These are phyloP conservation scores for Spathaspora gorwiae DNA, from an alignment of 805 yeast species.

Conservation along the genomic window DNA sequence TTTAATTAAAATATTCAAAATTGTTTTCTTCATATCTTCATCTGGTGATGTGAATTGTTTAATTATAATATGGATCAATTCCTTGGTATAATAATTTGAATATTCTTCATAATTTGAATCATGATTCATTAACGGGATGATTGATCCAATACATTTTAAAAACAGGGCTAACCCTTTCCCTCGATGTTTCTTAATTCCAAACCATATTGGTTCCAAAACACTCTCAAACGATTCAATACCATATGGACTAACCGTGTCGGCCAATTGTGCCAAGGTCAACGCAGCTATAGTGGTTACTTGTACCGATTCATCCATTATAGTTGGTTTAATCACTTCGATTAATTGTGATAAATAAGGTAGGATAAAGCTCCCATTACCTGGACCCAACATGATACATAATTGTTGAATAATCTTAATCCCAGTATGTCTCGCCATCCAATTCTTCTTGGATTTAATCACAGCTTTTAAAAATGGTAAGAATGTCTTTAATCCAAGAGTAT, in stretches of 20 bases:
- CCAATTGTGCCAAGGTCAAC: conserved; percentile 64
- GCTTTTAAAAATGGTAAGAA: conserved; percentile 79
- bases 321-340: conserved; percentile 54
- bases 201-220: conserved; percentile 73
- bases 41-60: conserved; percentile 80
- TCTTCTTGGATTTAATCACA: conserved; percentile 68
- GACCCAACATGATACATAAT: conserved; percentile 62
- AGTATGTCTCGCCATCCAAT: conserved; percentile 81
- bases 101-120: conserved; percentile 55
- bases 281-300: conserved; percentile 71
- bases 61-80: conserved; percentile 59
- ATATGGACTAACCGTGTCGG: conserved; percentile 79
- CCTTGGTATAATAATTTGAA: conserved; percentile 71
- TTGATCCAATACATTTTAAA: conserved; percentile 68
- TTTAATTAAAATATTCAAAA: too few relatives aligned
- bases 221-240: conserved; percentile 85
- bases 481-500: conserved; percentile 67
- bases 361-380: conserved; percentile 48
- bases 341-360: conserved; percentile 69
- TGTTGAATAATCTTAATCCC: conserved; percentile 78
- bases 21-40: conserved; percentile 46
- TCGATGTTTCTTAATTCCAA: conserved; percentile 68
- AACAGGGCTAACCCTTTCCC: conserved; percentile 77
- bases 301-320: conserved; percentile 62
- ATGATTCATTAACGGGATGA: conserved; percentile 78